Base-by-base conservation (phyloP, 169 alveolate genomes). In the Plasmodium cynomolgi region DNA sequence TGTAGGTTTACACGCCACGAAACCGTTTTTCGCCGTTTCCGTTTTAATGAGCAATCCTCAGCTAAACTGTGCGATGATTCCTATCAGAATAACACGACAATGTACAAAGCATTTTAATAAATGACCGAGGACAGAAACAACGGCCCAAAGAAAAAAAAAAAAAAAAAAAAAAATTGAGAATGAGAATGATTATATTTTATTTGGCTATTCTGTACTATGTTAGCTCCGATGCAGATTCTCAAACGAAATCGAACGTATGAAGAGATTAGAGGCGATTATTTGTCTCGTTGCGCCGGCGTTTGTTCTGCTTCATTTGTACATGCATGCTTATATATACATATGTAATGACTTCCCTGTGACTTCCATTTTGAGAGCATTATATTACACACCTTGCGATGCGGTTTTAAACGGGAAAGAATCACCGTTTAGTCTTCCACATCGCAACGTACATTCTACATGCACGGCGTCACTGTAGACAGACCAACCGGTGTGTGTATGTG, bases 231-330 rank as follows among this genome's bases (percentile, higher is more conserved):
- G 81, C 74, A 88, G 29, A 56, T 5, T 33, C 81, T 88, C 94
- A 88, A 62, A 41, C 81, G 47, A 79, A 80, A 79, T 56, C 88
- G 47, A 88, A 88, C 62, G 94, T 88, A 88, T 50, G 94, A 88
- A 88, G 77, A 88, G 41, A 79, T 88, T 56, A 77, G 74, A 71
- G 81, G 86, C 71, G 81, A 88, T 88, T 73, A 58, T 79, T 77
- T 88, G 9, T 47, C 74, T 79, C 81, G 72, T 6, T 80, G 13
- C 71, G 34, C 26, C 37, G 41, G 1, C 15, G 29, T 33, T 79
- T 56, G 15, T 85, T 74, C 54, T 74, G 39, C 77, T 33, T 71
- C 41, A 8, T 8, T 68, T 20, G 34, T 68, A 71, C 74, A 26
- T 26, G 39, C 80, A 71, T 71, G n/a, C 4, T 31, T 47, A 47